These are phyloP conservation scores for Tylopilus felleus DNA, from an alignment of 768 basidiomycete genomes.

Conservation along the genomic window DNA sequence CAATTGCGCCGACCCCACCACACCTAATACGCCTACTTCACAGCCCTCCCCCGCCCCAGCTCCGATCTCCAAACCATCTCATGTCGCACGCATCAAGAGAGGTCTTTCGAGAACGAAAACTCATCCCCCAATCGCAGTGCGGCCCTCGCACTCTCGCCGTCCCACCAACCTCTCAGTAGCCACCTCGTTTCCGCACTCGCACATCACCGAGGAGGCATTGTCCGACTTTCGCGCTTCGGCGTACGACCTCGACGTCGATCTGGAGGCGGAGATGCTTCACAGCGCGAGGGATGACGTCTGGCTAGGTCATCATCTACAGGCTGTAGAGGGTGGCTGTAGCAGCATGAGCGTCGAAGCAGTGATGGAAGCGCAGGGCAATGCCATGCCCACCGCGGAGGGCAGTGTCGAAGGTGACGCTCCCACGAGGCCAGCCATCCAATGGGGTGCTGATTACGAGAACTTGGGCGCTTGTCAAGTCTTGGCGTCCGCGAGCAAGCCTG, in stretches of 20 bases:
- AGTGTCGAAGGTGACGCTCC: constrained; percentile 6
- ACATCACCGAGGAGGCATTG: constrained; percentile 25
- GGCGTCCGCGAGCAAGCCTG: not conserved
- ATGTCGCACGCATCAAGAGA: not conserved
- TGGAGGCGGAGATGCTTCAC: constrained; percentile 26
- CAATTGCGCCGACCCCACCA: not conserved
- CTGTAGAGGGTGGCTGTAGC: constrained; percentile 10
- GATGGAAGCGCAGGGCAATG: constrained; percentile 1
- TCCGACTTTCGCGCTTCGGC: constrained; percentile 19
- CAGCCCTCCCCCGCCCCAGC: not conserved
- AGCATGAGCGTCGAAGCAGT: not conserved
- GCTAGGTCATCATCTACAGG: constrained; percentile 7
- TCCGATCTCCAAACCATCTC: not conserved
- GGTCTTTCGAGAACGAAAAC: not conserved
- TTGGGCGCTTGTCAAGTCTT: not conserved
- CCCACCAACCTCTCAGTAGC: constrained; percentile 20
- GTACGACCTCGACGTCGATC: constrained; percentile 27
- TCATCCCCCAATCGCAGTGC: not conserved
- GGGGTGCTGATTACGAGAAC: constrained; percentile 15
- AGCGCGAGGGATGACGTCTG: constrained; percentile 21
- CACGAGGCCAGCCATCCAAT: not conserved
- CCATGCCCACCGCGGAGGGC: not conserved
- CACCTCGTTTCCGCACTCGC: constrained; percentile 22
- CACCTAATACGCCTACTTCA: not conserved
- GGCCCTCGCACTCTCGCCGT: constrained; percentile 16